Percentiles rank a stretch among this genome's conserved stretches.
Conservation (phyloP, 148 eudicot species). For the Rhododendron griersonianum region DNA sequence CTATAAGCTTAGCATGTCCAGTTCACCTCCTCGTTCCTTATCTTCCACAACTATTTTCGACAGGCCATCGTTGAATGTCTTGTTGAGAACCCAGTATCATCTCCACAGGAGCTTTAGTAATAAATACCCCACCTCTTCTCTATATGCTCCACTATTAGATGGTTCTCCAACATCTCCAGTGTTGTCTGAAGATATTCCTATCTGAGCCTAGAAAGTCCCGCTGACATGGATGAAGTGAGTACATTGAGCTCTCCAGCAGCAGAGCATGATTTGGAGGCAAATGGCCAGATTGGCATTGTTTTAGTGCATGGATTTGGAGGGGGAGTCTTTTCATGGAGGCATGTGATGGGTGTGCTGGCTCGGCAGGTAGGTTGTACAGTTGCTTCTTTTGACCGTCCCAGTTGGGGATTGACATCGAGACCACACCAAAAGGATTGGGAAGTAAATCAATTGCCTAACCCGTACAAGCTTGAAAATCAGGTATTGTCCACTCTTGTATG, state of each 20-base stretch:
- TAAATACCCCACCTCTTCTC: conserved; percentile 59
- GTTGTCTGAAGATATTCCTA: conserved; percentile 62
- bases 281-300: conserved; percentile 65
- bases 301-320: conserved; percentile 98
- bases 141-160: conserved; percentile 71
- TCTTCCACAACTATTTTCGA: conserved; percentile 55
- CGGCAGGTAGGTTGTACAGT: conserved; percentile 69
- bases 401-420: conserved; percentile 97
- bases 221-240: conserved; percentile 39
- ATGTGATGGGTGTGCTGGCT: conserved; percentile 76
- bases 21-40: conserved; percentile 68
- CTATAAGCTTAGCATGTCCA: conserved; percentile 82
- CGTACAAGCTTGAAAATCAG: conserved; percentile 92
- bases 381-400: conserved; percentile 94
- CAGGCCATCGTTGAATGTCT: conserved; percentile 35
- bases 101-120: conserved; percentile 77
- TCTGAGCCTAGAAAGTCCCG: conserved; percentile 51
- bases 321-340: conserved; percentile 98
- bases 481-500: conserved; percentile 28
- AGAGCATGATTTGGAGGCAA: conserved; percentile 44
- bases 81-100: conserved; percentile 42
- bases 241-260: conserved; percentile 32
- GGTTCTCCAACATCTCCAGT: conserved; percentile 37
- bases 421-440: conserved; percentile 74
- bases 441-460: conserved; percentile 70